phyloP scores from a whole-genome alignment of 192 early-diverging fungal genomes.

The Phycomyces nitens region DNA sequence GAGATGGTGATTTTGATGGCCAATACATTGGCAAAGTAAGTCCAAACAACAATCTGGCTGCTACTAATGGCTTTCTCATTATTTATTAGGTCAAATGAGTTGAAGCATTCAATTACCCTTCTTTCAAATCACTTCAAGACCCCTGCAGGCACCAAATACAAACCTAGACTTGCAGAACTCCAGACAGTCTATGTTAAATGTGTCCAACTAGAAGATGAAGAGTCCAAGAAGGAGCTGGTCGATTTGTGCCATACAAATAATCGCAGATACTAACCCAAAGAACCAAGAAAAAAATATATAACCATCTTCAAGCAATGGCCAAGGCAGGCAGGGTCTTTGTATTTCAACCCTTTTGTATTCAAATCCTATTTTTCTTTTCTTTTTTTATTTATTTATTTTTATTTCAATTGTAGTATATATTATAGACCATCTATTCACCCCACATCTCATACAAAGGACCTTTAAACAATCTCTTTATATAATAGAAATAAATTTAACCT shows the following conservation, averaged over 20 bases:
- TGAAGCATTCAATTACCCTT: slow-evolving; percentile 45
- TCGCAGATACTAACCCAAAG: neutral
- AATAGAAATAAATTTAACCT: no score
- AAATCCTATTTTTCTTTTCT: no score
- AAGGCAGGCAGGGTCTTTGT: no score
- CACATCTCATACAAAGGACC: no score
- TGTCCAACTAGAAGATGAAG: slow-evolving; percentile 47
- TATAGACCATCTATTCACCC: no score
- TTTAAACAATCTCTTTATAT: no score
- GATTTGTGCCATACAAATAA: slow-evolving; percentile 37
- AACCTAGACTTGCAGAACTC: slow-evolving; percentile 45
- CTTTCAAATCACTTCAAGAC: slow-evolving; percentile 41
- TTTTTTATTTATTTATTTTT: no score
- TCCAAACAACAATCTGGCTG: neutral
- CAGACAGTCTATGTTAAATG: slow-evolving; percentile 49
- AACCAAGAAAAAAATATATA: no score
- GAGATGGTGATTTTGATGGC: slow-evolving; percentile 58
- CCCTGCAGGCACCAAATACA: slow-evolving; percentile 35
- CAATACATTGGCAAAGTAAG: slow-evolving; percentile 59
- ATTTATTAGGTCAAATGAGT: slow-evolving; percentile 36
- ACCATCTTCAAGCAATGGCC: no score
- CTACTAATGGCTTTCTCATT: neutral
- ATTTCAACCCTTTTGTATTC: no score
- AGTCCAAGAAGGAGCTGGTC: slow-evolving; percentile 44
- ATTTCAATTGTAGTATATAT: no score